These are phyloP conservation scores for Forsythia suspensa DNA, from an alignment of 257 asterid species.

Conservation along the genomic window DNA sequence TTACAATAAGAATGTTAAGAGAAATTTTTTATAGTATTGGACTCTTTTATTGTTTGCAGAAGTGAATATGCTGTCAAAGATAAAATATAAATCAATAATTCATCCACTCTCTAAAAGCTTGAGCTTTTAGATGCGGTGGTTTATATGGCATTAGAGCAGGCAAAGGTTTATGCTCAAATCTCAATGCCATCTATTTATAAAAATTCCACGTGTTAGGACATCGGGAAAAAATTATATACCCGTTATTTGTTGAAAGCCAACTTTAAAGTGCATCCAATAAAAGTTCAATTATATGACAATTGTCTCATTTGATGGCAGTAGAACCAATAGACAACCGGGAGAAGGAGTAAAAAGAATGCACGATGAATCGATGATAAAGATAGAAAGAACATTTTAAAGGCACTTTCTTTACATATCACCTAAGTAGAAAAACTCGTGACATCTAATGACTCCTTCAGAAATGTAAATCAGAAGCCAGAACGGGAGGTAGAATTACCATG, in stretches of 20 bases:
- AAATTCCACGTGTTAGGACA: not conserved
- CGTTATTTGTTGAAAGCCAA: not conserved
- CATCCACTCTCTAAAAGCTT: not conserved
- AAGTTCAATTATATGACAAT: not conserved
- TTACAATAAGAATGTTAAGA: not conserved
- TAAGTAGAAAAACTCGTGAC: not conserved
- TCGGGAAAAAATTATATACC: not conserved
- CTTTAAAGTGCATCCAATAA: not conserved
- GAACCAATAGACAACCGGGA: not conserved
- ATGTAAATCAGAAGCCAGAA: not conserved
- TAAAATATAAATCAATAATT: not conserved
- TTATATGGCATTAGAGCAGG: not conserved
- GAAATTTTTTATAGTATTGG: not conserved
- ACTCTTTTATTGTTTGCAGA: not conserved
- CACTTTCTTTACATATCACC: not conserved
- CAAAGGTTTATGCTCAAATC: not conserved
- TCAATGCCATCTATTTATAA: not conserved
- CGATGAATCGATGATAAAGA: not conserved
- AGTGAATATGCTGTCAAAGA: not conserved
- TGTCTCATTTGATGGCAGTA: not conserved
- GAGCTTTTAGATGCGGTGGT: not conserved
- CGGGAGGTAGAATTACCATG: slow-evolving; percentile 46
- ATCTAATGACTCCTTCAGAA: not conserved
- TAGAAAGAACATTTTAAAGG: not conserved
- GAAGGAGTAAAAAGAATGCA: not conserved